A percentile compares a stretch with the other conserved stretches of the same genome.
These are phyloP conservation scores for Scheffersomyces insectosa DNA, from an alignment of 1,139 yeast genomes.

Conservation along the genomic window DNA sequence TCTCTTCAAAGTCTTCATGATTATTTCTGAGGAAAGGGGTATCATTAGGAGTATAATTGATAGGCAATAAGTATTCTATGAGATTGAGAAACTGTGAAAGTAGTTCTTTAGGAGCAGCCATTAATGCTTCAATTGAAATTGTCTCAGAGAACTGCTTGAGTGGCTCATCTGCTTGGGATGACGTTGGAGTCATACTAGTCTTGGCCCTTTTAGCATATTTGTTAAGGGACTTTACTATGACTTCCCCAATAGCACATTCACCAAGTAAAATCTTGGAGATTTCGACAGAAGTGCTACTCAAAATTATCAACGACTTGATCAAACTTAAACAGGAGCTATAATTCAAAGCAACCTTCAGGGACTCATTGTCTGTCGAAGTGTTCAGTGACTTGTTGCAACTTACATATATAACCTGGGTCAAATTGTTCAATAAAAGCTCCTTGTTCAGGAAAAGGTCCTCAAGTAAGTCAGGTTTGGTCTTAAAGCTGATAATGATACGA, in stretches of 20 bases:
- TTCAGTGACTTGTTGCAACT: slow-evolving; percentile 31
- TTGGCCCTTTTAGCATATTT: slow-evolving; percentile 25
- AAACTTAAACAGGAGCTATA: slow-evolving; percentile 39
- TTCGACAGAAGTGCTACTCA: slow-evolving; percentile 39
- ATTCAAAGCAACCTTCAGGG: slow-evolving; percentile 24
- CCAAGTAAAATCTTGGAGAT: slow-evolving; percentile 41
- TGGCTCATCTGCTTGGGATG: neutral
- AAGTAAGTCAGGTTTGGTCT: slow-evolving; percentile 42
- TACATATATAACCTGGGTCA: slow-evolving; percentile 26
- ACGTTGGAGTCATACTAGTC: slow-evolving; percentile 7
- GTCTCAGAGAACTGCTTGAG: slow-evolving; percentile 17
- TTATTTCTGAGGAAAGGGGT: slow-evolving; percentile 33
- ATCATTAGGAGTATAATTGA: slow-evolving; percentile 27
- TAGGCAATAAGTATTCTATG: slow-evolving; percentile 60
- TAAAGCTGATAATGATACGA: slow-evolving; percentile 58
- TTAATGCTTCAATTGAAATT: slow-evolving; percentile 64
- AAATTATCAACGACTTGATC: slow-evolving; percentile 41
- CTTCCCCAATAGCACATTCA: slow-evolving; percentile 41
- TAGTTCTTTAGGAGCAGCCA: slow-evolving; percentile 73
- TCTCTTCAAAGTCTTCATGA: slow-evolving; percentile 27
- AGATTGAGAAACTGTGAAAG: slow-evolving; percentile 57
- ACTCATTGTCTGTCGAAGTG: slow-evolving; percentile 10
- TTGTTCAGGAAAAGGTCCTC: slow-evolving; percentile 44
- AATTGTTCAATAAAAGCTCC: slow-evolving; percentile 25
- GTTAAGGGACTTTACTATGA: slow-evolving; percentile 47